phyloP scores from a whole-genome alignment of 352 stramenopile species.

The Phytophthora sp. region DNA sequence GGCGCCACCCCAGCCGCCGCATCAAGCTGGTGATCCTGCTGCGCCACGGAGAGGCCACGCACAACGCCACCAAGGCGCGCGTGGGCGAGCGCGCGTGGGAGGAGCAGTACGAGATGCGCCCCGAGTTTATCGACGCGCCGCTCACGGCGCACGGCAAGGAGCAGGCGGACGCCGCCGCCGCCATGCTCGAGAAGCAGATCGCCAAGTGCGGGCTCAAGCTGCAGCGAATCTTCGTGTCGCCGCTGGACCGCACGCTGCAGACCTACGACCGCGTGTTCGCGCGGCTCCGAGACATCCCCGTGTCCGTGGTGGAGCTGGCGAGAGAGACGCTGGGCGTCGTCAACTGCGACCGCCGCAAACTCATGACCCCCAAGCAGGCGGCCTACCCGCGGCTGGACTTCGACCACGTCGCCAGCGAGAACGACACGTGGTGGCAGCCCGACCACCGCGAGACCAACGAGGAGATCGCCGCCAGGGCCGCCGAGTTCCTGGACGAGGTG shows the following conservation, averaged over 20 bases:
- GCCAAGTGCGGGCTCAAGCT: constrained; percentile 49
- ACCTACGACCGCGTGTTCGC: constrained; percentile 58
- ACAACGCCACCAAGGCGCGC: constrained; percentile 71
- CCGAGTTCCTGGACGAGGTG: constrained; percentile 56
- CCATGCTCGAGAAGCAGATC: constrained; percentile 53
- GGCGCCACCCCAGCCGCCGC: constrained; percentile 11
- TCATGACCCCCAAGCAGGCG: constrained; percentile 40
- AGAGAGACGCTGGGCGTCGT: constrained; percentile 74
- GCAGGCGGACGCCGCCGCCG: constrained; percentile 39
- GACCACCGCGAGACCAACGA: constrained; percentile 65
- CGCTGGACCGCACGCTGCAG: constrained; percentile 68
- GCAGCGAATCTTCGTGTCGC: constrained; percentile 69
- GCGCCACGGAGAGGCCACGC: constrained; percentile 68
- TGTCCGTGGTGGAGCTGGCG: constrained; percentile 58
- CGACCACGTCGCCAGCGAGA: constrained; percentile 41
- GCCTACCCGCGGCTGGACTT: constrained; percentile 65
- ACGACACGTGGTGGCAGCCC: constrained; percentile 60
- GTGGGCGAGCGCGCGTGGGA: constrained; percentile 61
- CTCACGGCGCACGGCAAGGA: constrained; percentile 51
- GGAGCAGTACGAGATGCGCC: constrained; percentile 48
- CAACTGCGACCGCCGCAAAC: constrained; percentile 63
- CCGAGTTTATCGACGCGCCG: constrained; percentile 65
- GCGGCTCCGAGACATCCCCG: constrained; percentile 35
- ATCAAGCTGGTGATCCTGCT: constrained; percentile 69
- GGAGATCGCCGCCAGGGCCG: constrained; percentile 61